Evolutionary conservation across 371 early-diverging fungal genomes (phyloP).

Genomic region (Mucor mucedo): DNA sequence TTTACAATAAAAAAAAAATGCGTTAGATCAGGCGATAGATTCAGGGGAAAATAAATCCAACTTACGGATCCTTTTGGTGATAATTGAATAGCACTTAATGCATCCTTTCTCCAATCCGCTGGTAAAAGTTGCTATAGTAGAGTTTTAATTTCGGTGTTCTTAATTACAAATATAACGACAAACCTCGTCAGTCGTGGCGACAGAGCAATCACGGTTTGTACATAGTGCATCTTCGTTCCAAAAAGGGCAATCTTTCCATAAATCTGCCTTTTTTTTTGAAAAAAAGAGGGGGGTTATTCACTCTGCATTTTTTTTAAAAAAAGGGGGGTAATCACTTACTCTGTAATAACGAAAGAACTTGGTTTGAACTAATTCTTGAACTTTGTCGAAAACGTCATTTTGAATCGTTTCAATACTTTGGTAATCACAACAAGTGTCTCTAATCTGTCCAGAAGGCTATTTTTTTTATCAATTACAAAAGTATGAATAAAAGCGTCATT

Average conservation of each 20-base stretch:
- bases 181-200: slow-evolving; percentile 80
- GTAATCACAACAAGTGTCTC: slow-evolving; percentile 86
- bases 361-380: slow-evolving; percentile 78
- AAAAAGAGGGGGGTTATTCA: background rate
- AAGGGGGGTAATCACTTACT: slow-evolving; percentile 41
- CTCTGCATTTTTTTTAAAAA: background rate
- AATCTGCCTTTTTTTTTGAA: slow-evolving; percentile 66
- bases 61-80: slow-evolving; percentile 57
- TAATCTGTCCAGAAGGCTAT: slow-evolving; percentile 74
- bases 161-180: slow-evolving; percentile 5
- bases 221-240: slow-evolving; percentile 89
- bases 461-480: background rate
- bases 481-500: background rate
- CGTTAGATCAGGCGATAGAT: slow-evolving; percentile 1
- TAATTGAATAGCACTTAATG: slow-evolving; percentile 60
- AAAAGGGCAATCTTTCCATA: slow-evolving; percentile 92
- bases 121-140: slow-evolving; percentile 34
- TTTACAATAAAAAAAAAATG: slow-evolving; percentile 10
- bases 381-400: slow-evolving; percentile 61
- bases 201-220: slow-evolving; percentile 86
- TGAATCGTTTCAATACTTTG: slow-evolving; percentile 81
- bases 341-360: slow-evolving; percentile 91
- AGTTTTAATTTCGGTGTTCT: background rate
- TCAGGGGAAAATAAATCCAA: background rate
- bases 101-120: slow-evolving; percentile 57